phyloP scores from a whole-genome alignment of 768 basidiomycete genomes.

The Macrolepiota albuminosa region DNA sequence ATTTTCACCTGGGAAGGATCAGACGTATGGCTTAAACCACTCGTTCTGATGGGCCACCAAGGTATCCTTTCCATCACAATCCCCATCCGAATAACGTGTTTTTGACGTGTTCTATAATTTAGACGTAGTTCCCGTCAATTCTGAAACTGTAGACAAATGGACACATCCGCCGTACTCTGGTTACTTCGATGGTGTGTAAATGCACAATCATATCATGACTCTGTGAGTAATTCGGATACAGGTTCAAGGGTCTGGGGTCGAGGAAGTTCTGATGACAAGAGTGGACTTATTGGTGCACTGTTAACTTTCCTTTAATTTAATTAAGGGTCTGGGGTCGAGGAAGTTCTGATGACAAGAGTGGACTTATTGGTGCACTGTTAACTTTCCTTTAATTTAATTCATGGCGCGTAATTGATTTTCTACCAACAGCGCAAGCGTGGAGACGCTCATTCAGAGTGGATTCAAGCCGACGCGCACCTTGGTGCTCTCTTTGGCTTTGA shows the following conservation, averaged over 20 bases:
- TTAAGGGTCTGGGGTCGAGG: conserved; percentile 77
- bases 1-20: conserved; percentile 70
- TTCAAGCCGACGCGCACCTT: conserved; percentile 63
- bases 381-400: background rate
- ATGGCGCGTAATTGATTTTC: background rate
- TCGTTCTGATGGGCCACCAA: conserved; percentile 67
- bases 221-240: conserved; percentile 9
- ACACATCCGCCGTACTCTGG: conserved; percentile 57
- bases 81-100: background rate
- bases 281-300: conserved; percentile 58
- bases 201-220: background rate
- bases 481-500: conserved; percentile 72
- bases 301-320: too few species aligned
- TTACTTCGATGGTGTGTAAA: conserved; percentile 40
- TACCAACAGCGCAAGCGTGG: conserved; percentile 43
- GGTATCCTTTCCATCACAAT: conserved; percentile 28
- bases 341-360: conserved; percentile 69
- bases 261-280: conserved; percentile 73
- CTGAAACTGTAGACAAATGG: conserved; percentile 46
- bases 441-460: conserved; percentile 56
- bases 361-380: conserved; percentile 52
- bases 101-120: background rate
- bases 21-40: conserved; percentile 57
- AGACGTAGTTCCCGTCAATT: conserved; percentile 64
- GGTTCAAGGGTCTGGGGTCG: conserved; percentile 68